These are phyloP conservation scores for Solanum chiquidenum DNA, from an alignment of 257 asterid species.

Conservation along the genomic window DNA sequence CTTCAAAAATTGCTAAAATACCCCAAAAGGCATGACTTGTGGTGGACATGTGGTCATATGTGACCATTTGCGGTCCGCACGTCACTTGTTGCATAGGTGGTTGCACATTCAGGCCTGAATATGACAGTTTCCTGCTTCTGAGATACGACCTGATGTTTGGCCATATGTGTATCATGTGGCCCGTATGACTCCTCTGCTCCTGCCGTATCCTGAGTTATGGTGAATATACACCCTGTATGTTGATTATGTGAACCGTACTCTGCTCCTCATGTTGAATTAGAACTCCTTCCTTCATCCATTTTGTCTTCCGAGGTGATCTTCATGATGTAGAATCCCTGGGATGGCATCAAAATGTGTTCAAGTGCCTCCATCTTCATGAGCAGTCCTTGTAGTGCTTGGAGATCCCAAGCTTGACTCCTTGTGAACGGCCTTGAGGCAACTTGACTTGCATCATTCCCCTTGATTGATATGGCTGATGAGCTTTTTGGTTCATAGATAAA, in stretches of 20 bases:
- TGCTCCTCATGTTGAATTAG: not conserved
- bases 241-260: not conserved
- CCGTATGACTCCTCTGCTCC: not conserved
- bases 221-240: not conserved
- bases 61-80: not conserved
- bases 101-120: not conserved
- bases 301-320: not conserved
- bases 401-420: not conserved
- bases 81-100: not conserved
- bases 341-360: not conserved
- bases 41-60: not conserved
- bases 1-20: not conserved
- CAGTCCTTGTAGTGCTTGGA: not conserved
- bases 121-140: not conserved
- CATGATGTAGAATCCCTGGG: not conserved
- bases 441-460: not conserved
- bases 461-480: not conserved
- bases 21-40: not conserved
- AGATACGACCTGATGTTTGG: not conserved
- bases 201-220: not conserved
- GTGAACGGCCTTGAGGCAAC: not conserved
- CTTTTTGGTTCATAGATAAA: not conserved
- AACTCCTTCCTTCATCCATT: not conserved
- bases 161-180: not conserved
- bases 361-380: not conserved